Percentiles rank a stretch among this genome's conserved stretches.
These are phyloP conservation scores for Tilletia setariae DNA, from an alignment of 1,284 basidiomycete genomes.

Conservation along the genomic window DNA sequence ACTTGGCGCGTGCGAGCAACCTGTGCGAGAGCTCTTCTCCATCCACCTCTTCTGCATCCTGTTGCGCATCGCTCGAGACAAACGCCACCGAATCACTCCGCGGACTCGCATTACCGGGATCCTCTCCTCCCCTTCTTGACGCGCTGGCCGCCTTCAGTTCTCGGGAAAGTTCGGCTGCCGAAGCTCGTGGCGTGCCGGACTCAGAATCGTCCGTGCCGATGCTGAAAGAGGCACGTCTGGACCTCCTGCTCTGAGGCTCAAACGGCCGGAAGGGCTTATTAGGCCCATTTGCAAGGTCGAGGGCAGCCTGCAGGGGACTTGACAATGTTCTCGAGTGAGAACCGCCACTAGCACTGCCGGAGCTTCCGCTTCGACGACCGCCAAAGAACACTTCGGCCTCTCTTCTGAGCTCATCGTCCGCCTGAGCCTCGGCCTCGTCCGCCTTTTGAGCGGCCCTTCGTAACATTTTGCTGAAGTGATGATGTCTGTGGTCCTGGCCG, in stretches of 20 bases:
- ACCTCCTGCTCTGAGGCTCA: background rate
- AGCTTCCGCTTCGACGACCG: background rate
- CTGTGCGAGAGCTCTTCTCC: background rate
- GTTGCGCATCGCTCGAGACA: slow-evolving; percentile 18
- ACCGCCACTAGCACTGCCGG: background rate
- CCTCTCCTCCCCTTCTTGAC: background rate
- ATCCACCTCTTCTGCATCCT: background rate
- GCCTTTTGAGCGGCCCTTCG: slow-evolving; percentile 34
- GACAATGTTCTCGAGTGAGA: slow-evolving; percentile 5
- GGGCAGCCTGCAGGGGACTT: background rate
- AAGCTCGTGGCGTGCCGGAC: background rate
- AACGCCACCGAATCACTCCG: background rate
- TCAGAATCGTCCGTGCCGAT: background rate
- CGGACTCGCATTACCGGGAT: background rate
- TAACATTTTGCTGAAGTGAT: slow-evolving; percentile 5
- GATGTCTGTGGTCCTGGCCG: slow-evolving; percentile 4
- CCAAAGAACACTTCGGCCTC: slow-evolving; percentile 12
- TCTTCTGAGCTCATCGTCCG: background rate
- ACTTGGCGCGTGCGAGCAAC: slow-evolving; percentile 8
- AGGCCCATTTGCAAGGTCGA: background rate
- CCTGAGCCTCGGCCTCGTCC: slow-evolving; percentile 10
- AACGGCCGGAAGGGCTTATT: background rate
- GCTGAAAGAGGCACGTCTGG: background rate
- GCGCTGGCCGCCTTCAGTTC: background rate
- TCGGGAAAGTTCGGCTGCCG: background rate